These are phyloP conservation scores for Smithsoniella earleae DNA, from an alignment of 163 green algal genomes.

Conservation along the genomic window DNA sequence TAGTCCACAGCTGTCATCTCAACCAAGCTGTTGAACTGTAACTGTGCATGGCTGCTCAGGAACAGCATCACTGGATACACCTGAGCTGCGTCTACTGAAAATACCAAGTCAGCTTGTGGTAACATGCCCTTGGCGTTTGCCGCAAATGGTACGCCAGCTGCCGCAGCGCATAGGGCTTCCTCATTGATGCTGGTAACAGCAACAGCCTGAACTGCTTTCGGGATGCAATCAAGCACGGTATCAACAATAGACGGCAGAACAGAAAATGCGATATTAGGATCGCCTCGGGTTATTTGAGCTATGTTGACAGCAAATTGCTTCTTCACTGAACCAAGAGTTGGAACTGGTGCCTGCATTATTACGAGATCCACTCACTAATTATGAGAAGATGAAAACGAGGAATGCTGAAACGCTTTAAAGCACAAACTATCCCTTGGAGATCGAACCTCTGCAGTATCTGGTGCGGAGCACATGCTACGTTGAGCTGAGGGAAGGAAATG, in stretches of 20 bases:
- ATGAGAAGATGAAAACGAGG: too few relatives aligned
- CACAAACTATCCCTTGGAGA: too few relatives aligned
- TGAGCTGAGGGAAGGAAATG: too few relatives aligned
- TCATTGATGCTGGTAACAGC: conserved; percentile 31
- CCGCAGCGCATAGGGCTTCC: not conserved
- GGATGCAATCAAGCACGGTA: conserved; percentile 1
- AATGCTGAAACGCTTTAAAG: too few relatives aligned
- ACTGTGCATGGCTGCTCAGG: conserved; percentile 6
- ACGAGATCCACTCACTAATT: too few relatives aligned
- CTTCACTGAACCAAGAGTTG: not conserved
- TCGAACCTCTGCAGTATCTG: too few relatives aligned
- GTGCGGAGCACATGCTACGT: too few relatives aligned
- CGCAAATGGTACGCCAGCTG: not conserved
- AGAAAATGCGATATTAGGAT: conserved; percentile 16
- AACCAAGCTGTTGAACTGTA: conserved; percentile 28
- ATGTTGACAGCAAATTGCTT: conserved; percentile 16
- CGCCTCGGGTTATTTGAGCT: conserved; percentile 10
- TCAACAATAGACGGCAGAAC: conserved; percentile 15
- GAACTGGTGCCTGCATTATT: conserved; percentile 3
- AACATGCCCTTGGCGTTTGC: conserved; percentile 6
- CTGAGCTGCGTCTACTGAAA: conserved; percentile 20
- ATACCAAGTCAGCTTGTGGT: conserved; percentile 22
- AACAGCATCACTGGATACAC: conserved; percentile 28
- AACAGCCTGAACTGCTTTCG: conserved; percentile 16
- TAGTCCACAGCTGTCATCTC: conserved; percentile 48